These are phyloP conservation scores for Neoascochyta sp. DNA, from an alignment of 2,329 filamentous ascomycete genomes.

Conservation along the genomic window DNA sequence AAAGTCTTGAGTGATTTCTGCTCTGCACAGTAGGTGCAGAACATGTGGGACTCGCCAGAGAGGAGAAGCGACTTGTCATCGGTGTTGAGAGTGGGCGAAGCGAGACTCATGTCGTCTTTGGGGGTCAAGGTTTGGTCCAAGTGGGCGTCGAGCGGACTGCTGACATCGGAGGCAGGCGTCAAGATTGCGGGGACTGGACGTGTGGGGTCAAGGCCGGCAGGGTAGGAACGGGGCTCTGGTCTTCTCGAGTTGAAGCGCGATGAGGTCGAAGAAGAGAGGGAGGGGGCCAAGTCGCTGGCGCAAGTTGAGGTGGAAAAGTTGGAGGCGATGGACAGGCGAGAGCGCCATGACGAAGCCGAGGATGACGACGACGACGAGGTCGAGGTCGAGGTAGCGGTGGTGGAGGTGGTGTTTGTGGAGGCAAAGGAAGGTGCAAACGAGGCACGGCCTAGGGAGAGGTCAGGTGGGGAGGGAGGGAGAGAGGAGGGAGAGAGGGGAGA, in stretches of 20 bases:
- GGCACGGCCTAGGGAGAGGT: no score
- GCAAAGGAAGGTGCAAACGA: constrained; percentile 33
- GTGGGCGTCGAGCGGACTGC: constrained; percentile 31
- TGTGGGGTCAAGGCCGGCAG: constrained; percentile 31
- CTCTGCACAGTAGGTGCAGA: constrained; percentile 39
- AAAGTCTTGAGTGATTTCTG: constrained; percentile 35
- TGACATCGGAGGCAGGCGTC: constrained; percentile 29
- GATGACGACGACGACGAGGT: constrained; percentile 29
- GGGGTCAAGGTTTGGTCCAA: constrained; percentile 29
- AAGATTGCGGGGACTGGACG: constrained; percentile 29
- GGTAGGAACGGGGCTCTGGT: constrained; percentile 36
- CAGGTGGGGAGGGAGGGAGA: constrained; percentile 7
- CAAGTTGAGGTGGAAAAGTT: constrained; percentile 30
- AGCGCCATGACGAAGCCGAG: constrained; percentile 31
- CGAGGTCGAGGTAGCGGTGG: no score
- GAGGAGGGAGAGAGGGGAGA: constrained; percentile 12
- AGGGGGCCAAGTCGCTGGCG: constrained; percentile 28
- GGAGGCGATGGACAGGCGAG: constrained; percentile 33
- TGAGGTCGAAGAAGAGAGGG: constrained; percentile 29
- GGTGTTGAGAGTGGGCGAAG: constrained; percentile 20
- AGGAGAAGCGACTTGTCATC: constrained; percentile 22
- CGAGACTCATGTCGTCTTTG: constrained; percentile 31
- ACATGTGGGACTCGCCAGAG: constrained; percentile 35
- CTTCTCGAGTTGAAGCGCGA: constrained; percentile 29
- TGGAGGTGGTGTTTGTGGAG: constrained; percentile 28